Percentiles rank a stretch among this genome's conserved stretches.
Conservation (phyloP, 768 basidiomycete species). For the Leccinum barrowsii region DNA sequence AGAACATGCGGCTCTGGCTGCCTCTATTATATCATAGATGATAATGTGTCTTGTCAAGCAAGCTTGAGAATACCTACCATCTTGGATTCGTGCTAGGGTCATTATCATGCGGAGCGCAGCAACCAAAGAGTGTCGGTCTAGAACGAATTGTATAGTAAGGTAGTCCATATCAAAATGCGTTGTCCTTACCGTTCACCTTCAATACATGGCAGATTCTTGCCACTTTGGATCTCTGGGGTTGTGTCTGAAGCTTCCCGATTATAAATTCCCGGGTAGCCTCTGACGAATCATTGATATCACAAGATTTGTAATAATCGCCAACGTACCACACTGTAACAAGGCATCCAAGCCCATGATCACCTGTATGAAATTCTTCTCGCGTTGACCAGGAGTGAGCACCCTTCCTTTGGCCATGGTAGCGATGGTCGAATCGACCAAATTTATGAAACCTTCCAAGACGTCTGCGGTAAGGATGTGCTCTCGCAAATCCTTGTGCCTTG, state of each 20-base stretch:
- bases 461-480: slow-evolving; percentile 13
- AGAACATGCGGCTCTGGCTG: background rate
- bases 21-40: background rate
- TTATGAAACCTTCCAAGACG: slow-evolving; percentile 10
- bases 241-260: background rate
- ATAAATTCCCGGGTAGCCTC: slow-evolving; percentile 8
- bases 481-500: slow-evolving; percentile 14
- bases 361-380: slow-evolving; percentile 9
- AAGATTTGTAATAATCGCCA: background rate
- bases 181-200: slow-evolving; percentile 9
- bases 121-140: slow-evolving; percentile 10
- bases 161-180: background rate
- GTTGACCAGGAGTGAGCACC: background rate
- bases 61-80: slow-evolving; percentile 3
- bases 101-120: slow-evolving; percentile 18
- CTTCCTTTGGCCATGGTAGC: background rate
- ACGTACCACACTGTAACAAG: slow-evolving; percentile 18
- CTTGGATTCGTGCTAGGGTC: slow-evolving; percentile 13
- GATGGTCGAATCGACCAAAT: slow-evolving; percentile 13
- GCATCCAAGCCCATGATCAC: slow-evolving; percentile 20
- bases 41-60: background rate
- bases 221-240: background rate
- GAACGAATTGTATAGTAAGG: background rate
- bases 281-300: background rate
- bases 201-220: slow-evolving; percentile 15